Conservation (phyloP, 306 rosid genomes). For the Cyamopsis tetragonoloba region DNA sequence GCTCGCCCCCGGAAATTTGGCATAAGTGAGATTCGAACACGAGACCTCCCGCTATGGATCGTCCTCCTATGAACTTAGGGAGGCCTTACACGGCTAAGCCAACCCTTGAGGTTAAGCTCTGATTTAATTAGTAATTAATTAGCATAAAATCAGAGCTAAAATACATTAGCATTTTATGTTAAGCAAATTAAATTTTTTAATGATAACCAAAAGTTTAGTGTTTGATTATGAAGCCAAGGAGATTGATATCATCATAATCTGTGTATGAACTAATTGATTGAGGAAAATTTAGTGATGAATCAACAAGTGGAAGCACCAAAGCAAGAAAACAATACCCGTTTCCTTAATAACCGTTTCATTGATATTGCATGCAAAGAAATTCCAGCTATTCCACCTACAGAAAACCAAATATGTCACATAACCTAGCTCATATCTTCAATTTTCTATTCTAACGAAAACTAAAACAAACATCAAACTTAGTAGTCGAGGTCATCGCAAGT, state of each 20-base stretch:
- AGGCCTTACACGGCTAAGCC: no score
- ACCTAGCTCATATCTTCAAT: no score
- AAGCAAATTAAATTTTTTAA: no score
- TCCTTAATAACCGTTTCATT: slow-evolving; percentile 81
- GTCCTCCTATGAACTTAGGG: no score
- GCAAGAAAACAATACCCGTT: slow-evolving; percentile 53
- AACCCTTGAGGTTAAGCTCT: no score
- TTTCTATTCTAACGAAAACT: no score
- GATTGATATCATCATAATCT: slow-evolving; percentile 4
- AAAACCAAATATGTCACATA: background rate
- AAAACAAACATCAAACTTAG: no score
- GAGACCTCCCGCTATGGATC: no score
- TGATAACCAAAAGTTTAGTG: background rate
- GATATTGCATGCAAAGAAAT: slow-evolving; percentile 92
- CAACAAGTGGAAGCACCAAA: background rate
- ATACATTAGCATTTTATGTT: no score
- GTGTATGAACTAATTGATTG: background rate
- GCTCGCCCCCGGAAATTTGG: no score
- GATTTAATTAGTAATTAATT: background rate
- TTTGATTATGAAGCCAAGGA: background rate
- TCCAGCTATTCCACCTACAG: slow-evolving; percentile 99
- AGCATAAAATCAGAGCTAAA: background rate
- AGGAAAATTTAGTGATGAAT: background rate
- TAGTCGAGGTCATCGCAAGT: no score
- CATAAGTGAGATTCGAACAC: no score